Base-by-base conservation (phyloP, 2,329 filamentous ascomycete species). In the Mycosphaerella sp. region DNA sequence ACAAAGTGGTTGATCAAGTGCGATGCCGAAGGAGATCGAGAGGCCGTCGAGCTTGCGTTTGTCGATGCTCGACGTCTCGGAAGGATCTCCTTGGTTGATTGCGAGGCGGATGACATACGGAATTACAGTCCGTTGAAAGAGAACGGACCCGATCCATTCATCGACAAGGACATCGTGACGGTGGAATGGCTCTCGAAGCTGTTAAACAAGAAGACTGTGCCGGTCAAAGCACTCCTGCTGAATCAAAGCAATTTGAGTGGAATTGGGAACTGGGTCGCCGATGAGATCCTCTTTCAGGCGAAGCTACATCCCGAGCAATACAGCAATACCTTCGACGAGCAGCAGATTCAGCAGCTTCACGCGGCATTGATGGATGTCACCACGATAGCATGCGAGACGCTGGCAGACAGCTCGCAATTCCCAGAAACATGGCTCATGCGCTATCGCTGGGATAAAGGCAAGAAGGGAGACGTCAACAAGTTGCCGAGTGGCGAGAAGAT, bases 261-360 rank as follows among this genome's bases (percentile, higher is more conserved):
- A 6, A 88, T 98, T 58, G 93, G 93, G 0, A 97, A 97, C 67
- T 98, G 92, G 92, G 92, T 98, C 51, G 90, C 86, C 73, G 93
- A 98, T 67, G 93, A 98, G 70, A 85, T 95, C 6, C 76, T 98
- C 48, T 98, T 91, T 66, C 85, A 97, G 62, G 87, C 93, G 4
- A 83, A 80, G 47, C 79, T 97, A 12, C 92, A 98, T 62, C 93
- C 93, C 0, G 92, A 96, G 69, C 89, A 95, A 68, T 95, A 95
- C 72, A 89, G 86, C 71, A 85, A 96, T 65, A 87, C 87, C 0
- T 86, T 97, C 61, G 78, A 70, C 58, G 82, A 87, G 32, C 78
- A 74, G 0, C 85, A 96, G 69, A 81, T 95, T 58, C 78, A 80
- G 59, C 77, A 76, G 39, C 76, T 98, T 1, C 85, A 93, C 69